These are phyloP conservation scores for Huiozyma sinensis DNA, from an alignment of 805 yeast genomes.

Conservation along the genomic window DNA sequence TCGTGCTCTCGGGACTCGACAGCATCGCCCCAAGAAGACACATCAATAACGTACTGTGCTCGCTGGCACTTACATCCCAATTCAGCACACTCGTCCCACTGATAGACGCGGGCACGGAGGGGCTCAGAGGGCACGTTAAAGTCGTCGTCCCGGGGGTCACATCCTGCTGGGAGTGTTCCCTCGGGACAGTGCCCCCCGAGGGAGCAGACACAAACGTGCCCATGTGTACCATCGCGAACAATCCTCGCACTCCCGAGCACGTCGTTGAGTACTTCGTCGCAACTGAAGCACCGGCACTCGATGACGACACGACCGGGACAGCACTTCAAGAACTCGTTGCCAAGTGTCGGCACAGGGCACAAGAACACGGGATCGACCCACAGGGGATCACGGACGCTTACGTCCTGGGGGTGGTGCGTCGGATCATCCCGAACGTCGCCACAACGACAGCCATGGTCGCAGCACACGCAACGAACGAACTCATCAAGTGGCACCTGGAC, in stretches of 20 bases:
- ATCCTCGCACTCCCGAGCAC: constrained; percentile 91
- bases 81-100: constrained; percentile 48
- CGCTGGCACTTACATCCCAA: constrained; percentile 45
- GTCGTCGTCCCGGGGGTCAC: constrained; percentile 76
- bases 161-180: constrained; percentile 88
- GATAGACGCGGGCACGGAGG: constrained; percentile 94
- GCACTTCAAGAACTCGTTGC: constrained; percentile 48
- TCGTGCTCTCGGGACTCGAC: constrained; percentile 82
- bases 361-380: constrained; percentile 47
- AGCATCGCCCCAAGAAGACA: constrained; percentile 84
- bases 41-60: constrained; percentile 64
- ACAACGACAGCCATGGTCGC: constrained; percentile 90
- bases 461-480: constrained; percentile 79
- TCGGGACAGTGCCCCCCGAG: constrained; percentile 55
- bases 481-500: constrained; percentile 65
- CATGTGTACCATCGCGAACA: constrained; percentile 86
- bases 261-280: constrained; percentile 86
- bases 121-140: constrained; percentile 83
- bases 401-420: constrained; percentile 80
- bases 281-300: constrained; percentile 44
- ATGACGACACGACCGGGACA: constrained; percentile 54
- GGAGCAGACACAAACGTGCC: constrained; percentile 50
- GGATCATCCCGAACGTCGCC: constrained; percentile 88
- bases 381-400: constrained; percentile 58
- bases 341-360: constrained; percentile 49